Evolutionary conservation across 2,329 filamentous ascomycete genomes (phyloP).

Genomic region (Aspergillus luchuensis): DNA sequence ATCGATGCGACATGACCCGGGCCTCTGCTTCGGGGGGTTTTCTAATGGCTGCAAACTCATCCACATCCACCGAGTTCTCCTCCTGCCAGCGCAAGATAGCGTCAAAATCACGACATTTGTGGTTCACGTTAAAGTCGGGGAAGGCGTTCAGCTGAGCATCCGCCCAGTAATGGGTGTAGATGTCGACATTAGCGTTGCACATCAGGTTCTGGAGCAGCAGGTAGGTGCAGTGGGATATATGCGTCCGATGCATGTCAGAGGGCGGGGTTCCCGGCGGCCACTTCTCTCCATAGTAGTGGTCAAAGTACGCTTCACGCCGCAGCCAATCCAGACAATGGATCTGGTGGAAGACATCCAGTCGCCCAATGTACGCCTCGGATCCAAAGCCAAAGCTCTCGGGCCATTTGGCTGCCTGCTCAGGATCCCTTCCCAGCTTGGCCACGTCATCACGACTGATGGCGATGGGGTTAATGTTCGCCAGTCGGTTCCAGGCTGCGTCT

Average conservation of each 20-base stretch:
- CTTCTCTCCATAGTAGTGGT: conserved; percentile 6
- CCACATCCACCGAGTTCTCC: not conserved
- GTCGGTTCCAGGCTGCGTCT: conserved; percentile 7
- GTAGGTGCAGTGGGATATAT: conserved; percentile 10
- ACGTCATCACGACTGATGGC: conserved; percentile 5
- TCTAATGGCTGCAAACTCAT: not conserved
- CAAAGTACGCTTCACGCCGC: conserved; percentile 6
- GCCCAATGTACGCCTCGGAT: conserved; percentile 1
- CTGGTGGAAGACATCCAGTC: conserved; percentile 12
- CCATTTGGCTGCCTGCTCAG: not conserved
- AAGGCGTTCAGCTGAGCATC: conserved; percentile 7
- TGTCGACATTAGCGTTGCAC: conserved; percentile 4
- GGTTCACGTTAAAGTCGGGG: conserved; percentile 11
- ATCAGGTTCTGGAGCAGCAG: conserved; percentile 9
- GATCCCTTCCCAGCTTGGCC: conserved; percentile 1
- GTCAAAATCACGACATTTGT: conserved; percentile 6
- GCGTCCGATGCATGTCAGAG: conserved; percentile 8
- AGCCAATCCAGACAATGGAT: conserved; percentile 11
- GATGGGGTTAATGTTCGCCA: conserved; percentile 3
- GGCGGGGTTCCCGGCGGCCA: conserved; percentile 2
- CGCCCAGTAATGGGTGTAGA: conserved; percentile 2
- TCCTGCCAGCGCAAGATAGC: conserved; percentile 2
- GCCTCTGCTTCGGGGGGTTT: not conserved
- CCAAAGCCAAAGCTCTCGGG: conserved; percentile 7
- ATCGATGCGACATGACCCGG: conserved; percentile 2